Evolutionary conservation across 495 filamentous ascomycete genomes (phyloP).

Genomic region (Aspergillus nidulans): DNA sequence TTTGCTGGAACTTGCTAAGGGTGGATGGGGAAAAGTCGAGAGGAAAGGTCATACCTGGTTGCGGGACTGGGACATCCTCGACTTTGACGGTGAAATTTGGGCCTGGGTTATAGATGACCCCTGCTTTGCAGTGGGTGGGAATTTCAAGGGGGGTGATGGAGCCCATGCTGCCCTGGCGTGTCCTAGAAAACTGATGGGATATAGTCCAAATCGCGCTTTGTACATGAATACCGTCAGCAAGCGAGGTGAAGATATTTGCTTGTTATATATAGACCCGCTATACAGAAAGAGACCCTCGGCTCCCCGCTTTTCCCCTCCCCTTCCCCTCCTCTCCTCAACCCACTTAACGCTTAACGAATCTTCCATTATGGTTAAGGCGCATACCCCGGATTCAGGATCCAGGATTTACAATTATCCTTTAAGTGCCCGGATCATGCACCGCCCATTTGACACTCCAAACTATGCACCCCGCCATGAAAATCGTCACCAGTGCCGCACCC

Average conservation of each 20-base stretch:
- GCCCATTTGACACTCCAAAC: slow-evolving; percentile 30
- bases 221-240: no score
- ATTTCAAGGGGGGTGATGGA: slow-evolving; percentile 27
- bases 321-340: neutral
- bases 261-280: neutral
- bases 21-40: neutral
- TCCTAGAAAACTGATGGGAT: no score
- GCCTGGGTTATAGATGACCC: slow-evolving; percentile 51
- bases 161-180: neutral
- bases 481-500: slow-evolving; percentile 33
- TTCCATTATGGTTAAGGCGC: no score
- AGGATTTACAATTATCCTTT: neutral
- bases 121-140: slow-evolving; percentile 50
- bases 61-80: slow-evolving; percentile 48
- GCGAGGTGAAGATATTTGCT: neutral
- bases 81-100: slow-evolving; percentile 50
- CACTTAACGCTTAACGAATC: neutral
- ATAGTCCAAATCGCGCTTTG: no score
- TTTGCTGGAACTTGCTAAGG: no score
- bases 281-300: neutral
- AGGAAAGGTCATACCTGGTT: slow-evolving; percentile 41
- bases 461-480: slow-evolving; percentile 25
- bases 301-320: neutral
- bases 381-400: neutral
- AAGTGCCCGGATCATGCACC: slow-evolving; percentile 20